These are phyloP conservation scores for Euphrasia confusa DNA, from an alignment of 257 asterid species.

Conservation along the genomic window DNA sequence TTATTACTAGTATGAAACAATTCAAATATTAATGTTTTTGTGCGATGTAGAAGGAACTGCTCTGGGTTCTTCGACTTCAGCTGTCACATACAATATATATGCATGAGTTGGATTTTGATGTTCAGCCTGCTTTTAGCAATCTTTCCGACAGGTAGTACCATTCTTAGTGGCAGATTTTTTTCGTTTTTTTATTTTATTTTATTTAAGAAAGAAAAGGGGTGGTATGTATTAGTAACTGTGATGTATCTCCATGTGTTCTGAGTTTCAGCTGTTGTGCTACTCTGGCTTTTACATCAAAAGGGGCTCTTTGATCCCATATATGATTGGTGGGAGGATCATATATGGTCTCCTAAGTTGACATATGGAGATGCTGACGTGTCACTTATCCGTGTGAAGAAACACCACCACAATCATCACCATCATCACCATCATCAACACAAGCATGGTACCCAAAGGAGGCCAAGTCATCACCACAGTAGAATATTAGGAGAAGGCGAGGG, in stretches of 20 bases:
- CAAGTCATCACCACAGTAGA: constrained; percentile 28
- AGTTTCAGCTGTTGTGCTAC: constrained; percentile 56
- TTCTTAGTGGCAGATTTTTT: not conserved
- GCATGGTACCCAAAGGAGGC: constrained; percentile 40
- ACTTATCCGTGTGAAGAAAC: constrained; percentile 29
- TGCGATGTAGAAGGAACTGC: constrained; percentile 60
- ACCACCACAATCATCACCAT: constrained; percentile 37
- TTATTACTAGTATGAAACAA: too few relatives aligned
- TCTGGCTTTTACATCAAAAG: constrained; percentile 85
- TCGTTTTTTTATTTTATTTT: not conserved
- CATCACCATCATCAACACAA: constrained; percentile 29
- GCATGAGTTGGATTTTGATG: constrained; percentile 78
- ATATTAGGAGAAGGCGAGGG: constrained; percentile 43
- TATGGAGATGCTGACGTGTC: constrained; percentile 29
- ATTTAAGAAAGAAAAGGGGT: too few relatives aligned
- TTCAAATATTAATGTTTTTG: constrained; percentile 16
- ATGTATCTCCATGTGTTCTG: constrained; percentile 14
- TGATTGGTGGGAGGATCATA: constrained; percentile 98
- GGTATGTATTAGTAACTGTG: not conserved
- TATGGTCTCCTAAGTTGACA: constrained; percentile 37
- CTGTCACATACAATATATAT: constrained; percentile 81
- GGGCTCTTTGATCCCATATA: constrained; percentile 83
- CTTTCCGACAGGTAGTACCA: constrained; percentile 66
- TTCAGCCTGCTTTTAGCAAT: constrained; percentile 71
- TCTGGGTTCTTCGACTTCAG: constrained; percentile 78